Evolutionary conservation across 2,329 filamentous ascomycete genomes (phyloP), one percentile per base, ranked within the genome.

Genomic region (Dothistroma septosporum): DNA sequence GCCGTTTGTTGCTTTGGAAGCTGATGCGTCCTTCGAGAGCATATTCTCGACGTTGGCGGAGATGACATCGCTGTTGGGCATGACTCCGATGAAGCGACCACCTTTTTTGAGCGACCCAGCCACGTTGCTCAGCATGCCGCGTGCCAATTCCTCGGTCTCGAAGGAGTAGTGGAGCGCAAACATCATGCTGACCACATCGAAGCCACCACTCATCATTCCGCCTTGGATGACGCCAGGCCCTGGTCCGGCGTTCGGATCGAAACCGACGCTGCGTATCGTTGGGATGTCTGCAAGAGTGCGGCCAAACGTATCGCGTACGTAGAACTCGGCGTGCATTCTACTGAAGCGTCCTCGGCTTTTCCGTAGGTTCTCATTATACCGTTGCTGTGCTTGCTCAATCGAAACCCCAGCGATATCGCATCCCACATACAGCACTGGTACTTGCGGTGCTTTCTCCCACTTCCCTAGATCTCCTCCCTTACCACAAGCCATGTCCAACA

Each of bases 131-230:
- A 99, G 82, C 94, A 99, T 97, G 64, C 86, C 90, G 49, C 91
- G 86, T 1, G 93, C 91, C 75, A 96, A 95, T 53, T 86, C 85
- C 75, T 99, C 93, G 56, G 82, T 91, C 79, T 97, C 94, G 69
- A 97, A 99, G 6, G 94, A 92, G 75, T 99, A 99, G 78, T 99
- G 94, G 87, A 99, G 94, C 71, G 92, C 95, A 76, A 99, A 99
- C 94, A 99, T 99, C 85, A 96, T 96, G 72, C 89, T 92, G 64
- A 99, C 93, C 47, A 97, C 90, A 73, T 99, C 94, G 69, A 97
- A 99, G 4, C 80, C 79, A 46, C 93, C 92, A 58, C 88, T 88
- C 57, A 85, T 85, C 63, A 84, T 83, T 77, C 84, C 87, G 44
- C 85, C 87, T 75, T 86, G 89, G 78, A 79, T 78, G 68, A 83